Conservation (phyloP, 176 grass and related monocot species). For the Carex pumila region DNA sequence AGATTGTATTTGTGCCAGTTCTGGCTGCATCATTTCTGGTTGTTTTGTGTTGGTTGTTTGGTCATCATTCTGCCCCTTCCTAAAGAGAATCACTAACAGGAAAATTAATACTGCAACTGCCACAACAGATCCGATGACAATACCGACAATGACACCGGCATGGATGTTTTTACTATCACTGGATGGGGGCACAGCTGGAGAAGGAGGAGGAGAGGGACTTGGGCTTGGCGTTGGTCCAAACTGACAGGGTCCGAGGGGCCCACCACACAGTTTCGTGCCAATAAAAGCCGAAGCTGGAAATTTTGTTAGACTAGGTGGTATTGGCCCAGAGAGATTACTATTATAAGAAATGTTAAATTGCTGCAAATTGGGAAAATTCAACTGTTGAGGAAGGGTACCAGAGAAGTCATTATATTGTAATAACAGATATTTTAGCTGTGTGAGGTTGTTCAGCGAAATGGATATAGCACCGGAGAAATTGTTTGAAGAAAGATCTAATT, state of each 20-base stretch:
- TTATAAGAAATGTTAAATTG: slow-evolving; percentile 21
- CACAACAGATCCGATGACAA: not conserved
- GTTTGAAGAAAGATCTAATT: slow-evolving; percentile 16
- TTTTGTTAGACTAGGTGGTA: slow-evolving; percentile 10
- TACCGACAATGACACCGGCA: slow-evolving; percentile 15
- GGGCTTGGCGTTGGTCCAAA: not conserved
- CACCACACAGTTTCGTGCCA: slow-evolving; percentile 15
- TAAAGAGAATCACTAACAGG: not conserved
- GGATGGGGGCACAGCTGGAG: not conserved
- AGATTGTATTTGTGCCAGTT: not conserved
- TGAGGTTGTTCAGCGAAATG: not conserved
- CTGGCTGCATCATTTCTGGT: not conserved
- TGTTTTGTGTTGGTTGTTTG: not conserved
- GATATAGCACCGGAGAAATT: not conserved
- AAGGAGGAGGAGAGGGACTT: not conserved
- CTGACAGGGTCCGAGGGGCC: slow-evolving; percentile 3
- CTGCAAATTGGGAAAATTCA: slow-evolving; percentile 3
- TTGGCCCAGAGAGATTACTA: not conserved
- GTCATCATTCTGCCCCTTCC: not conserved
- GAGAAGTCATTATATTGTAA: slow-evolving; percentile 12
- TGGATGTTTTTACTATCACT: not conserved
- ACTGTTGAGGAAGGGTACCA: slow-evolving; percentile 7
- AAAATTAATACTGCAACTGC: not conserved
- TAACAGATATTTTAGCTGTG: not conserved
- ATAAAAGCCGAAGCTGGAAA: slow-evolving; percentile 20